Evolutionary conservation across 2,329 filamentous ascomycete genomes (phyloP).

Genomic region (Colletotrichum kahawae): DNA sequence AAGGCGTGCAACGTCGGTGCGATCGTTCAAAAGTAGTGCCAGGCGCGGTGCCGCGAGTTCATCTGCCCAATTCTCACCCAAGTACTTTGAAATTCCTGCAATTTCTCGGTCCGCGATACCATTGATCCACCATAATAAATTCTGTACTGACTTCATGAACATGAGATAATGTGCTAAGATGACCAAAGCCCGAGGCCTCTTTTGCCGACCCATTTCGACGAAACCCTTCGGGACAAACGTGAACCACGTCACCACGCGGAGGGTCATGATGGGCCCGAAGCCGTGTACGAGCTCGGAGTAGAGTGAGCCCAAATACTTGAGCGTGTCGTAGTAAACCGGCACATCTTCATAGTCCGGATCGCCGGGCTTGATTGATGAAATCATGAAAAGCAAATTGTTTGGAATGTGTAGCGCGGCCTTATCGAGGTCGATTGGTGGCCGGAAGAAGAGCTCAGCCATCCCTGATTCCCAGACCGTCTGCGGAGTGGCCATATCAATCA

Average conservation of each 20-base stretch:
- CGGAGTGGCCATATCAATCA: constrained; percentile 45
- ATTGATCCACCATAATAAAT: constrained; percentile 55
- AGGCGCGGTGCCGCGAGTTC: constrained; percentile 46
- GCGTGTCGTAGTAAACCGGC: constrained; percentile 48
- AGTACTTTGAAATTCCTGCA: constrained; percentile 42
- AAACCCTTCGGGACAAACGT: constrained; percentile 54
- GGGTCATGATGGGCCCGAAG: constrained; percentile 46
- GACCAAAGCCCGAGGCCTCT: constrained; percentile 51
- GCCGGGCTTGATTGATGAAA: constrained; percentile 45
- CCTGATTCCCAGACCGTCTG: constrained; percentile 43
- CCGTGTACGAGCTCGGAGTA: constrained; percentile 53
- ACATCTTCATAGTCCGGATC: constrained; percentile 47
- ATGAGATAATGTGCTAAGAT: constrained; percentile 58
- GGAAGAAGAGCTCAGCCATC: constrained; percentile 51
- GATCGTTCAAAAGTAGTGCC: constrained; percentile 37
- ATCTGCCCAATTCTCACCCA: constrained; percentile 45
- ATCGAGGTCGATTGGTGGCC: constrained; percentile 53
- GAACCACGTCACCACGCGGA: constrained; percentile 59
- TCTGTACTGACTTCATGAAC: constrained; percentile 49
- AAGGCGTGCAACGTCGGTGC: constrained; percentile 41
- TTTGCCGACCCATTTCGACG: constrained; percentile 45
- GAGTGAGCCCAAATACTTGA: constrained; percentile 56
- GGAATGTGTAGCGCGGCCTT: constrained; percentile 47
- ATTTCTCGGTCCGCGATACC: constrained; percentile 53
- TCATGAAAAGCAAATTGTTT: constrained; percentile 53